Evolutionary conservation across 257 asterid species (phyloP), one percentile per base, ranked within the genome.

Genomic region (Solanum etuberosum): DNA sequence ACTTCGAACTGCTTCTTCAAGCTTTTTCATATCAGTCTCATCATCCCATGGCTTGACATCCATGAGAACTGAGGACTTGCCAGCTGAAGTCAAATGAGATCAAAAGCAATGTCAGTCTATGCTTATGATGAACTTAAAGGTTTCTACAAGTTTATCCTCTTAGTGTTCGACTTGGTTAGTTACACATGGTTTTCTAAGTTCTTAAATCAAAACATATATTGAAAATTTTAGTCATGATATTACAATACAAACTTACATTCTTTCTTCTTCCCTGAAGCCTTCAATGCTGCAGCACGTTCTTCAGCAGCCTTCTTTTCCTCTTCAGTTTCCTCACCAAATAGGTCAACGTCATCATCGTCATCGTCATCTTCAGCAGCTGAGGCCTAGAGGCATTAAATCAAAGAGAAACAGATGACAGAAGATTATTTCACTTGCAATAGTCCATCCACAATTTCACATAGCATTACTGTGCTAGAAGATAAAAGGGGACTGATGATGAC

Each of bases 31-130:
- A 85, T 95, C 99, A 20, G 99, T 97, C 90, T 97, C 99, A 40
- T 97, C 99, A 88, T 97, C 99, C 99, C 99, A 95, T 83, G 99
- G 98, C 87, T 96, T 96, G 8, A 96, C 87, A 88, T 95, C 98
- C 95, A 95, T 18, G 12, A 93, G 88, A 72, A 93, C 88, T 0
- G 96, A 93, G 63, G 96, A 93, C 87, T 92, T 93, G 42, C 99
- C 98, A 86, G 96, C 98, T 95, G 91, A 63, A 84, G 29, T 9
- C 86, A 88, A 61, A 72, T 32, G 57, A 13, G 85, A 80, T 31
- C 67, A 80, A 80, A 80, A 29, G 29, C 1, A 38, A 38, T 23
- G 67, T 80, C 42, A 46, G 42, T 16, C 13, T 7, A 0, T 42
- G 63, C 84, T 77, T 37, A 42, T 11, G 0, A 27, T 1, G 5